A percentile compares a stretch with the other conserved stretches of the same genome.
These are phyloP conservation scores for Suillus cothurnatus DNA, from an alignment of 768 basidiomycete species.

Conservation along the genomic window DNA sequence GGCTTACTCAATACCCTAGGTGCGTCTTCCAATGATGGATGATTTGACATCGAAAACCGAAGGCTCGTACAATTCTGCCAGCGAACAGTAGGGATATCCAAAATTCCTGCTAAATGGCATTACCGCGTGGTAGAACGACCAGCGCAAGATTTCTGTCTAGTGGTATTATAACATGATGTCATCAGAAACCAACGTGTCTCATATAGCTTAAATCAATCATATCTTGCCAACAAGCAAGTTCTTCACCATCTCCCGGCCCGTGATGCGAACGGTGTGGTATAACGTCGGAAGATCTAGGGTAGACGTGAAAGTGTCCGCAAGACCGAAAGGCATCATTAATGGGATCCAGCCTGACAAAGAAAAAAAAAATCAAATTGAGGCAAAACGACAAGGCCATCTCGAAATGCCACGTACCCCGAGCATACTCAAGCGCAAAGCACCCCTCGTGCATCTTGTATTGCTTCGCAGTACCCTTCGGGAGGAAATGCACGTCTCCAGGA, in stretches of 20 bases:
- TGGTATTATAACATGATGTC: not conserved
- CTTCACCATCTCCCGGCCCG: conserved; percentile 77
- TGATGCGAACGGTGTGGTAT: conserved; percentile 75
- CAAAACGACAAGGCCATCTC: not conserved
- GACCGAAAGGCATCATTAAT: conserved; percentile 92
- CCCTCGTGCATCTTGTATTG: conserved; percentile 99
- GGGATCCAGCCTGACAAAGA: conserved; percentile 91
- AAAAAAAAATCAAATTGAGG: not conserved
- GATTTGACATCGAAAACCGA: not conserved
- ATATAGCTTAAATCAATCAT: conserved; percentile 43
- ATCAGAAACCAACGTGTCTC: not conserved
- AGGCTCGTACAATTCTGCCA: not conserved
- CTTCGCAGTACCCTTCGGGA: conserved; percentile 83
- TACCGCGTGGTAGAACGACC: not conserved
- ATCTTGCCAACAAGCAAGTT: conserved; percentile 91
- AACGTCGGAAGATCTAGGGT: conserved; percentile 87
- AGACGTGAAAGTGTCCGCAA: conserved; percentile 82
- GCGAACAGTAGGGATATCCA: not conserved
- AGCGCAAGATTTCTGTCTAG: not conserved
- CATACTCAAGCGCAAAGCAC: conserved; percentile 95
- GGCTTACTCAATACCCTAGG: too few species aligned
- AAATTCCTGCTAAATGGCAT: not conserved
- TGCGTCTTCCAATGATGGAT: too few species aligned
- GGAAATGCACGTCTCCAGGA: conserved; percentile 82
- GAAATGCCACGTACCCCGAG: conserved; percentile 61